phyloP scores from a whole-genome alignment of 176 grass and related monocot genomes.

The barley (Hordeum vulgare) region DNA sequence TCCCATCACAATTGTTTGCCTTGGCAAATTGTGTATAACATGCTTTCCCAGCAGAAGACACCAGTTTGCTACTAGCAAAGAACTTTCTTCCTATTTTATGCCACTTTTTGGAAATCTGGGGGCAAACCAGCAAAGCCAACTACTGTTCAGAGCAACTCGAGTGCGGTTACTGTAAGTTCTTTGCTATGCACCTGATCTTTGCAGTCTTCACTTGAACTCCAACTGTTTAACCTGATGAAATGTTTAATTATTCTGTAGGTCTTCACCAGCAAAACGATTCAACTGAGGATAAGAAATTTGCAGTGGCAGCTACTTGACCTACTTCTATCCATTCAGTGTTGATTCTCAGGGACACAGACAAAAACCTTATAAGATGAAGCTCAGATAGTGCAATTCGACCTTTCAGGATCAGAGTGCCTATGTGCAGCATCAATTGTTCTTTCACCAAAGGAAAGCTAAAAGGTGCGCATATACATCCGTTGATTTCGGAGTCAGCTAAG shows the following conservation, averaged over 20 bases:
- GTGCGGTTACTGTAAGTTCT: slow-evolving; percentile 53
- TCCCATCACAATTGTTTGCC: not conserved
- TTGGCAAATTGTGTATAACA: slow-evolving; percentile 8
- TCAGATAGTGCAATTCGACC: slow-evolving; percentile 43
- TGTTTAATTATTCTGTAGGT: slow-evolving; percentile 41
- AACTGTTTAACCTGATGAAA: not conserved
- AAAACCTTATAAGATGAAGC: not conserved
- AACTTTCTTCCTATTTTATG: slow-evolving; percentile 75
- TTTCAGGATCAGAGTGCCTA: slow-evolving; percentile 51
- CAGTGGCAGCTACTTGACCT: slow-evolving; percentile 3
- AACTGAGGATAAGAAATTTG: slow-evolving; percentile 30
- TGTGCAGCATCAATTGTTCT: slow-evolving; percentile 53
- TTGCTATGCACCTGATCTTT: not conserved
- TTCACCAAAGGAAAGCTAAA: no score
- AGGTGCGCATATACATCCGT: no score
- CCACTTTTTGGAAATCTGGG: slow-evolving; percentile 65
- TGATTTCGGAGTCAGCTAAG: slow-evolving; percentile 30
- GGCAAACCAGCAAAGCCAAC: slow-evolving; percentile 20
- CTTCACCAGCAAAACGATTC: slow-evolving; percentile 29
- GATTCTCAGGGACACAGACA: slow-evolving; percentile 11
- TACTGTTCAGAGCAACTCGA: slow-evolving; percentile 24
- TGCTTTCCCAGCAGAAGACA: slow-evolving; percentile 66
- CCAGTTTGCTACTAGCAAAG: slow-evolving; percentile 85
- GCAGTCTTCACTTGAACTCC: not conserved
- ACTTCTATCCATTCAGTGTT: slow-evolving; percentile 1